Conservation (phyloP, 2,329 filamentous ascomycete genomes). For the Fusarium nurragi region DNA sequence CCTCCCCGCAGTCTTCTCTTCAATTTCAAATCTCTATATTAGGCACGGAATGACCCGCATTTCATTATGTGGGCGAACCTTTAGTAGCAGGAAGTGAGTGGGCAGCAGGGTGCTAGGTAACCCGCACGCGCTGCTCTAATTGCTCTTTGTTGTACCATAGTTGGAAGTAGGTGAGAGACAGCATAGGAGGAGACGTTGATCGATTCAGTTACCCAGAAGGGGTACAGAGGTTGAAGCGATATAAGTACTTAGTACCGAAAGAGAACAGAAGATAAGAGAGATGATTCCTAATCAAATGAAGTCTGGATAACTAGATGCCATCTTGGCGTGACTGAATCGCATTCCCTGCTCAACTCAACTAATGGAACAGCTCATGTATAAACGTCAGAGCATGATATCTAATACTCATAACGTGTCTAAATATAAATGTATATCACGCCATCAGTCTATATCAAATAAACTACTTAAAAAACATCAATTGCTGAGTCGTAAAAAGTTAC, state of each 20-base stretch:
- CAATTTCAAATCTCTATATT: conserved; percentile 24
- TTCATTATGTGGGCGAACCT: neutral
- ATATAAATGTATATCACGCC: neutral
- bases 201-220: neutral
- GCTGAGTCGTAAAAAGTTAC: conserved; percentile 29
- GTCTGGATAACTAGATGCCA: neutral
- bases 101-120: neutral
- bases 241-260: conserved; percentile 15
- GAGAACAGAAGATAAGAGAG: conserved; percentile 19
- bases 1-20: neutral
- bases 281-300: conserved; percentile 13
- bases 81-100: conserved; percentile 2
- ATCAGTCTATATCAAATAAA: neutral
- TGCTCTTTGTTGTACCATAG: conserved; percentile 37
- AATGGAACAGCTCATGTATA: neutral
- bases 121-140: conserved; percentile 7
- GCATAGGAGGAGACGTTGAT: neutral
- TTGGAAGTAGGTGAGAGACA: neutral
- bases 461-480: conserved; percentile 33
- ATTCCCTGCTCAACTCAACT: no score
- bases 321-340: neutral
- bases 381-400: no score
- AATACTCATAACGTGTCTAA: no score
- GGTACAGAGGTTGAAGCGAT: conserved; percentile 13
- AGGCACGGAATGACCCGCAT: conserved; percentile 17